Evolutionary conservation across 1,284 basidiomycete species (phyloP), one percentile per base, ranked within the genome.

Genomic region (Fomitopsis schrenkii): DNA sequence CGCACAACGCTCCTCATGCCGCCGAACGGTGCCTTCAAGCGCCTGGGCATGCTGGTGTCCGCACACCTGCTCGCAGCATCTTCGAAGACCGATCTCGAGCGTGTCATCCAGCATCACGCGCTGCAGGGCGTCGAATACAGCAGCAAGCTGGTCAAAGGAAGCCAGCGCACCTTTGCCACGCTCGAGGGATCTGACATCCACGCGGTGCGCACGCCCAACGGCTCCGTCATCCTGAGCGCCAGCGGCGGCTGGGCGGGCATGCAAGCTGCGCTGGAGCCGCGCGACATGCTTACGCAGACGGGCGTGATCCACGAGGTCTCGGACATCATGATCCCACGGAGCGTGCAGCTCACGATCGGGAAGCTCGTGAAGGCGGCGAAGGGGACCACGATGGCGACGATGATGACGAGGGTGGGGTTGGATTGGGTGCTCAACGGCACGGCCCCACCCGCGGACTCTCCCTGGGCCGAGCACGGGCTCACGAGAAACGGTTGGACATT

Each of bases 261-360:
- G 81, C 83, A 78, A 67, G 79, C 86, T 8, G 75, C 80, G 60
- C 70, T 91, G 42, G 75, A 78, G 64, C 78, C 83, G 19, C 77
- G 73, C 62, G 86, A 98, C 72, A 78, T 87, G 41, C 83, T 94
- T 58, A 97, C 96, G 0, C 81, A 87, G 64, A 98, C 96, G 2
- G 97, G 97, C 14, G 94, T 93, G 22, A 84, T 98, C 53, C 97
- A 99, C 73, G 89, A 94, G 68, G 79, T 98, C 59, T 87, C 89
- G 14, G 93, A 97, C 72, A 85, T 99, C 40, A 81, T 96, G 67
- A 84, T 98, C 52, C 97, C 97, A 15, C 85, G 94, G n/a, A 88
- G 90, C 5, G 86, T 98, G 28, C 80, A 93, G 53, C 79, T 99
- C 59, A 94, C 90, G 5, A 80, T 96, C 30, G 90, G 86, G n/a